Evolutionary conservation across 495 filamentous ascomycete genomes (phyloP).

Genomic region (Apiosordaria backusii): DNA sequence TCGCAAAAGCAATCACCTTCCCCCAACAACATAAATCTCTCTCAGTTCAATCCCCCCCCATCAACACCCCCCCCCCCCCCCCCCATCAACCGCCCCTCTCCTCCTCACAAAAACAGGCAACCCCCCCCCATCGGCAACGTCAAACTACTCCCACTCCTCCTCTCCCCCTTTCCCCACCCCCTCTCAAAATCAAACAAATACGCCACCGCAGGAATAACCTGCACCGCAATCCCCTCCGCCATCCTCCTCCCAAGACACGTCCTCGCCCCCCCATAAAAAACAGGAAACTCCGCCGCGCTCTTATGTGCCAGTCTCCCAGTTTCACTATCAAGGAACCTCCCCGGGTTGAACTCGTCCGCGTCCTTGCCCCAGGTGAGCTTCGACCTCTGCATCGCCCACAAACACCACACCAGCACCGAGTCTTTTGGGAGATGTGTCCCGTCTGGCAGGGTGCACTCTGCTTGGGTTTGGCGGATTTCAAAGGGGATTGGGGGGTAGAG

Average conservation of each 20-base stretch:
- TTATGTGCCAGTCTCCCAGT: conserved; percentile 41
- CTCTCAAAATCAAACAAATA: conserved; percentile 48
- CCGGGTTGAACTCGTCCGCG: conserved; percentile 50
- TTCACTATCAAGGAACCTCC: conserved; percentile 48
- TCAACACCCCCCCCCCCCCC: too few species aligned
- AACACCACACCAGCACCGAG: conserved; percentile 54
- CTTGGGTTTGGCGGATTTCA: conserved; percentile 55
- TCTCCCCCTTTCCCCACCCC: conserved; percentile 37
- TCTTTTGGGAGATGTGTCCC: conserved; percentile 52
- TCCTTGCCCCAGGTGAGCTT: conserved; percentile 53
- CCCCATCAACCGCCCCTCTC: conserved; percentile 3
- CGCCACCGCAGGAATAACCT: conserved; percentile 49
- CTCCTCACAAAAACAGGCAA: conserved; percentile 44
- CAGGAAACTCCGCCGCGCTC: conserved; percentile 53
- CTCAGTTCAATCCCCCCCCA: neutral
- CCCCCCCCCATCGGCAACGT: conserved; percentile 59
- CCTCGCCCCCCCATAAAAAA: conserved; percentile 58
- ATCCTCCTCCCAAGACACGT: conserved; percentile 58
- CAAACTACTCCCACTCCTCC: conserved; percentile 53
- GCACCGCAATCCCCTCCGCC: conserved; percentile 54
- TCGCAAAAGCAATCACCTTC: too few species aligned
- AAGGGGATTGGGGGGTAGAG: conserved; percentile 60
- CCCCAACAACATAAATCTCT: neutral
- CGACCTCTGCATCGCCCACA: conserved; percentile 59
- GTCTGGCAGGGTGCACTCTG: conserved; percentile 52